These are phyloP conservation scores for Aspergillus neoniger DNA, from an alignment of 2,329 filamentous ascomycete genomes.

Conservation along the genomic window DNA sequence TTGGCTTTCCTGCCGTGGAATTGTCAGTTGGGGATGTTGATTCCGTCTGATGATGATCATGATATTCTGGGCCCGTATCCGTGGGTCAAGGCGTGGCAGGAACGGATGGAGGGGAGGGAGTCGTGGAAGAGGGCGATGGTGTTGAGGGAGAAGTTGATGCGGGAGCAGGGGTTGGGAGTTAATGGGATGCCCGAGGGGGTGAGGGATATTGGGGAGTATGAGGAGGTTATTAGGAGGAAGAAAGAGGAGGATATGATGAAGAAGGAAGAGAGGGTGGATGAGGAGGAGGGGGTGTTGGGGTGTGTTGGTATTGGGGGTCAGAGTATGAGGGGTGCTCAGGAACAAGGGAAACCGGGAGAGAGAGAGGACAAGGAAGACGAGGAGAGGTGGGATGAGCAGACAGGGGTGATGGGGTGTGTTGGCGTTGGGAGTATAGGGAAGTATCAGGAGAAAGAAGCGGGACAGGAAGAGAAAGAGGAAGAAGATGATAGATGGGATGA, in stretches of 20 bases:
- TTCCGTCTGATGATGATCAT: neutral
- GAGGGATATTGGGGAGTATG: constrained; percentile 1
- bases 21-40: neutral
- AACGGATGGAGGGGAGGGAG: constrained; percentile 4
- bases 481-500: neutral
- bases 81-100: constrained; percentile 8
- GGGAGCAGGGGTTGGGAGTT: neutral
- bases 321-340: neutral
- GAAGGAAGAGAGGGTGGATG: neutral
- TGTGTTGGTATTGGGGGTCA: neutral
- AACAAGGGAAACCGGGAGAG: neutral
- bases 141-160: constrained; percentile 1
- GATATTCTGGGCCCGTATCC: constrained; percentile 1
- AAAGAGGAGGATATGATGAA: neutral
- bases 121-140: constrained; percentile 1
- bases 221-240: neutral
- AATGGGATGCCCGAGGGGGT: constrained; percentile 12
- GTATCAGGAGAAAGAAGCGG: neutral
- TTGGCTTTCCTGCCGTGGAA: constrained; percentile 13
- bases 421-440: neutral
- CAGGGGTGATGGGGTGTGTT: neutral
- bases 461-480: neutral
- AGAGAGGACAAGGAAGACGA: neutral
- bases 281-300: neutral
- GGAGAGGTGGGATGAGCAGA: no score